Evolutionary conservation across 108 stramenopile genomes (phyloP).

Genomic region (Epithemia pelagica): DNA sequence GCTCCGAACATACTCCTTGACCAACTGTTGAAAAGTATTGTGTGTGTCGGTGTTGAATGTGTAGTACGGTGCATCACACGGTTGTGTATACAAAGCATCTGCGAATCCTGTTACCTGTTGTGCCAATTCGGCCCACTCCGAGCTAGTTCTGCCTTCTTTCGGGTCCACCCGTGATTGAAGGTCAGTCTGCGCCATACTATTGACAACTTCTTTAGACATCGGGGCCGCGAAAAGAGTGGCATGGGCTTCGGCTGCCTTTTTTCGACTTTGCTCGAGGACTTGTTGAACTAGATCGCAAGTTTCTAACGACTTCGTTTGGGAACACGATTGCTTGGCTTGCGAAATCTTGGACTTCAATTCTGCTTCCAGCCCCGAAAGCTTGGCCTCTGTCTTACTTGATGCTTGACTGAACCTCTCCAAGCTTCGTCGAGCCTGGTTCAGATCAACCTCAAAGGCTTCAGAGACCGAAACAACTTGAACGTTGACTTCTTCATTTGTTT

Average conservation of each 20-base stretch:
- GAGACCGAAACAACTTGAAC: constrained; percentile 17
- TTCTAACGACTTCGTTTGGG: constrained; percentile 19
- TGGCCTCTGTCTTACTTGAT: constrained; percentile 14
- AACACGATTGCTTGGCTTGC: constrained; percentile 20
- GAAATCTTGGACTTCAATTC: constrained; percentile 29
- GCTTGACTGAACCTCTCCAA: constrained; percentile 19
- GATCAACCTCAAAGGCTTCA: constrained; percentile 24
- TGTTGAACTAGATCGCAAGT: constrained; percentile 29
- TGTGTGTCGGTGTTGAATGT: constrained; percentile 39
- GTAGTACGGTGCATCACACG: constrained; percentile 59
- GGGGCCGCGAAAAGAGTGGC: constrained; percentile 24
- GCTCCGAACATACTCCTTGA: constrained; percentile 60
- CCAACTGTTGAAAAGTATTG: constrained; percentile 37
- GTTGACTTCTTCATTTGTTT: constrained; percentile 13
- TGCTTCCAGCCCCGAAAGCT: constrained; percentile 25
- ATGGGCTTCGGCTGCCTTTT: constrained; percentile 54
- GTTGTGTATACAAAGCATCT: constrained; percentile 70
- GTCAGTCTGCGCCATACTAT: neutral
- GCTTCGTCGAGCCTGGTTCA: constrained; percentile 22
- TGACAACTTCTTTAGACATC: neutral
- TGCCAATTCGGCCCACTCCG: constrained; percentile 62
- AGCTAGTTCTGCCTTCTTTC: constrained; percentile 24
- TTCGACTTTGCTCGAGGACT: constrained; percentile 50
- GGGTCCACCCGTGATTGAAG: constrained; percentile 21
- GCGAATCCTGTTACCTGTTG: constrained; percentile 58